Evolutionary conservation across 2,329 filamentous ascomycete genomes (phyloP), one percentile per base, ranked within the genome.

Genomic region (Diaporthe velutina): DNA sequence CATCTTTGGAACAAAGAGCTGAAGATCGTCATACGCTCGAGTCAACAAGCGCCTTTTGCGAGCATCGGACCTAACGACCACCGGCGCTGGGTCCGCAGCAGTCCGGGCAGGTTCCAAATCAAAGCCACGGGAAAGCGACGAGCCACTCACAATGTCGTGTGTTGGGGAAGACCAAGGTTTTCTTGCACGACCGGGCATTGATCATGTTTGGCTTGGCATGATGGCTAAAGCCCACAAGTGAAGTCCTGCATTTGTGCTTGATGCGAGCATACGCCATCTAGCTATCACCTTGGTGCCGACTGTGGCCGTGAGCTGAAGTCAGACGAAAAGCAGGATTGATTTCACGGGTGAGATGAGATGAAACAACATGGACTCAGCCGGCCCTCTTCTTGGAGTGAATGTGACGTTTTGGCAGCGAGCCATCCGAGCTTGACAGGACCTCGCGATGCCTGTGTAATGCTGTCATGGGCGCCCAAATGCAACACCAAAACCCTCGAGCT

Each of bases 1-100:
- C 55, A 40, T 8, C 25, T 50, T 22, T n/a, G 22, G 13, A 17
- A 52, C 64, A 52, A 67, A 67, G 61, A 67, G 61, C 28, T 50
- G 61, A 67, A 35, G 64, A 67, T 67, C 45, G 17, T 67, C 22
- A 48, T 48, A 33, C 25, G 42, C 60, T 66, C 33, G 61, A 35
- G 45, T 28, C 45, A 38, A 28, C 30, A 67, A 52, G 30, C 30
- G 45, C 4, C 45, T 38, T 19, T 38, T 19, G 22, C 28, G 13
- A 13, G 45, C 28, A 22, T n/a, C n/a, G 22, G n/a, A 52, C 19
- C 42, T 50, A 64, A 30, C 7, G 30, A 67, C 28, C 25, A 45
- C 38, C 58, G 61, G 42, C 61, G 28, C 45, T 22, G 61, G 61
- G 42, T 13, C 42, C 22, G 19, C 4, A 25, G 42, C 22, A 13